Base-by-base conservation (phyloP, 306 rosid genomes). In the Crataegus laevigata region DNA sequence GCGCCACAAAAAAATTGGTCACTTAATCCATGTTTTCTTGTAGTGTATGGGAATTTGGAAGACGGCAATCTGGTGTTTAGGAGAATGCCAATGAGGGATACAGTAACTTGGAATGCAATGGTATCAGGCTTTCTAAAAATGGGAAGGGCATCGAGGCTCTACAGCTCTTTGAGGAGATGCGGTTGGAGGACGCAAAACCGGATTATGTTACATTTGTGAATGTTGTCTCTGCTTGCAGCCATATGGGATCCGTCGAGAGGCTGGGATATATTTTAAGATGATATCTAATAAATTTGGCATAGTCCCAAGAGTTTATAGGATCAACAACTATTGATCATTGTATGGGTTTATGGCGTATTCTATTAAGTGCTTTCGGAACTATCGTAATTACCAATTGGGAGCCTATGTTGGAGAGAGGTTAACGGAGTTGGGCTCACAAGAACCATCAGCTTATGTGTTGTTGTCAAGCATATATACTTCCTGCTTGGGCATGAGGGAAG, bases 81-180 rank as follows among this genome's bases (percentile, higher is more conserved):
- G 84, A 85, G 89, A 77, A 89, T 91, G 93, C 85, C 86, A 45
- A 45, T 55, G 14, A 82, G 88, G 81, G 96, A 93, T 83, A 83
- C 88, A 32, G 80, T 91, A 58, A 84, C 98, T 6, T 93, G 91
- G 93, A 93, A 93, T 82, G 97, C 93, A 73, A 93, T 93, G 97
- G 88, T 93, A 85, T 93, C 98, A 29, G 96, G 66, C 84, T 91
- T 80, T 85, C 97, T 74, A 92, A 89, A 75, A 93, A 91, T 55
- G 93, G 97, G 36, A 79, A 51, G 42, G 98, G 98, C 10, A 65
- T 5, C 10, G 87, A 91, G 67, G 97, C 97, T 65, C 77, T 91
- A 77, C 82, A 85, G 66, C 85, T 91, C 81, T 91, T 93, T 43
- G 90, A 87, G 80, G 78, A 91, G 87, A 91, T 93, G 98, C 74